These are phyloP conservation scores for Conringia planisiliqua DNA, from an alignment of 345 rosid genomes.

Conservation along the genomic window DNA sequence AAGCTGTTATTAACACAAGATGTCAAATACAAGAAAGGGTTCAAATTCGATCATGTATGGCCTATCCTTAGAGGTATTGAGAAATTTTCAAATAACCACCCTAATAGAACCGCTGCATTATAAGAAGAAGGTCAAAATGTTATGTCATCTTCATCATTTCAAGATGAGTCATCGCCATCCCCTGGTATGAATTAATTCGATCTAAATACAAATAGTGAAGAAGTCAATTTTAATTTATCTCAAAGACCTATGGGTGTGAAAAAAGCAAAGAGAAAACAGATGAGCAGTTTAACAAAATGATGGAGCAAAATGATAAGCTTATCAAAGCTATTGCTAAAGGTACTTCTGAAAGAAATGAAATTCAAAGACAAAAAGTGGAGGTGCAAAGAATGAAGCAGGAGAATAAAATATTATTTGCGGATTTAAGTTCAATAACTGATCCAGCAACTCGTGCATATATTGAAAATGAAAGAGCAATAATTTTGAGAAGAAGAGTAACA, in stretches of 20 bases:
- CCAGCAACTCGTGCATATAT: too few relatives aligned
- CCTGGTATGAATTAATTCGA: background rate
- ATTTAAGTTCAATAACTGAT: too few relatives aligned
- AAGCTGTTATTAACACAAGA: background rate
- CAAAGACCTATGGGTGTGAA: background rate
- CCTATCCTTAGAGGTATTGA: background rate
- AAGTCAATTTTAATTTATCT: background rate
- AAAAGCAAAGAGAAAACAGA: background rate
- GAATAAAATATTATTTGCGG: background rate
- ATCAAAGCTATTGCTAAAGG: background rate
- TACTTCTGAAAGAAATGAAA: background rate
- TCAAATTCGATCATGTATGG: background rate
- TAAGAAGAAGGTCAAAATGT: background rate
- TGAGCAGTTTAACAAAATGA: background rate
- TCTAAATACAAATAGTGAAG: background rate
- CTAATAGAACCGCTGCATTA: background rate
- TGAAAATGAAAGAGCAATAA: too few relatives aligned
- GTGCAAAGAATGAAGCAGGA: background rate
- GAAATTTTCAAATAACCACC: background rate
- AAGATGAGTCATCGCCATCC: background rate
- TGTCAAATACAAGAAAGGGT: background rate
- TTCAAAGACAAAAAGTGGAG: background rate
- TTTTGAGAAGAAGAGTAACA: too few relatives aligned
- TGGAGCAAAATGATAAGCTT: background rate
- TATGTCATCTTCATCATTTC: background rate